Conservation (phyloP, 129 eudicot species). For the carrot (Daucus carota) region DNA sequence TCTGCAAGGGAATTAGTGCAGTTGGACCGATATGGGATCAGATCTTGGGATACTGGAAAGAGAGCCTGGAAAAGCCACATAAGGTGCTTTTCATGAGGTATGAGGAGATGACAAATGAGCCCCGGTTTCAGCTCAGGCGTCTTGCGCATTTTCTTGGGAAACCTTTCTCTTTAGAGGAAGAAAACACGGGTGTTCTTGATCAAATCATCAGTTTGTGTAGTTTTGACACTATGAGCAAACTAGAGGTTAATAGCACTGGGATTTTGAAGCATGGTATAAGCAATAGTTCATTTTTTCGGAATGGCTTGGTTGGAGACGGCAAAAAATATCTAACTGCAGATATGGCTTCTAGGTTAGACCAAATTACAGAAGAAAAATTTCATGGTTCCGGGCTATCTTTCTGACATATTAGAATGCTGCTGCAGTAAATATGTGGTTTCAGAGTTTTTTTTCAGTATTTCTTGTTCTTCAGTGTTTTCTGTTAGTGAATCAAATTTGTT, state of each 20-base stretch:
- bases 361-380: constrained; percentile 11
- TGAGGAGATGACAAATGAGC: constrained; percentile 48
- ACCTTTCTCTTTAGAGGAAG: constrained; percentile 42
- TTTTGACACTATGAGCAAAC: constrained; percentile 36
- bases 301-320: constrained; percentile 43
- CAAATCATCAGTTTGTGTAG: constrained; percentile 37
- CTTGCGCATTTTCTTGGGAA: constrained; percentile 46
- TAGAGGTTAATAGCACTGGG: constrained; percentile 53
- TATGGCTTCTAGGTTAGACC: constrained; percentile 29
- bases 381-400: not conserved
- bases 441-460: not conserved
- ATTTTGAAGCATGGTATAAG: constrained; percentile 18
- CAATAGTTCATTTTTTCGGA: constrained; percentile 26
- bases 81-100: constrained; percentile 39
- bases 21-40: constrained; percentile 69
- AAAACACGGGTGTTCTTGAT: constrained; percentile 23
- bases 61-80: constrained; percentile 24
- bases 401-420: not conserved
- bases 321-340: constrained; percentile 25
- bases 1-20: constrained; percentile 34
- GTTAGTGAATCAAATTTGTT: not conserved
- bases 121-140: constrained; percentile 19
- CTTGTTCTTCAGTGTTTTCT: not conserved
- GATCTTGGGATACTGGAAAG: constrained; percentile 37
- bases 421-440: not conserved